Evolutionary conservation across 1,284 basidiomycete species (phyloP), one percentile per base, ranked within the genome.

Genomic region (Rhodotorula sp.): DNA sequence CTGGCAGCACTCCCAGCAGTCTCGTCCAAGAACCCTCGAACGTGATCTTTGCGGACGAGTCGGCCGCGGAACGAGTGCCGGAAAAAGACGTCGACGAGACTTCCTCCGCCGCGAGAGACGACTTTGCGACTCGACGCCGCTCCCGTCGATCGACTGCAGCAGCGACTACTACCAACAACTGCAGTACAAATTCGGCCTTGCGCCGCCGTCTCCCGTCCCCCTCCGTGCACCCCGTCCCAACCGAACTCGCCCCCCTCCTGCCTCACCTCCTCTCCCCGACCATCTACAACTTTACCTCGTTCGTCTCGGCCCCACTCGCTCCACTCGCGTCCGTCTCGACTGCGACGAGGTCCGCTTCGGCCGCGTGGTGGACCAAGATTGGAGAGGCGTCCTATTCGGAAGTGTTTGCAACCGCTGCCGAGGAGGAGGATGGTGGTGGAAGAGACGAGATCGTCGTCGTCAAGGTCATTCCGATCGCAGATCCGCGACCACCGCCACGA

Each of bases 301-400:
- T 31, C 56, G 51, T 8, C 46, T 51, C 57, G 52, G 54, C 39
- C n/a, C 68, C 46, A 12, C 52, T 23, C 26, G 20, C 12, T 18
- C 72, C 29, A 43, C 77, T 79, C 59, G 54, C 68, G 18, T 68
- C 62, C 62, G 5, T 7, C 68, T 1, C 72, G 3, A 58, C 65
- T 56, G 23, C 65, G 0, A 15, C 26, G 26, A 39, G 64, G n/a
- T n/a, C 31, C 20, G 31, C 46, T 7, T 47, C 59, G 34, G 34
- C 43, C 4, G 31, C 64, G 10, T 57, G 29, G 18, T 79, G 79
- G 79, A 84, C 83, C 73, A 99, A 99, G 83, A 89, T 97, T 65
- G 96, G 95, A 59, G 96, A 99, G 83, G 96, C 96, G 18, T 93
- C 91, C 62, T 99, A 91, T 81, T 97, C 93, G 0, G 96, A 99